These are phyloP conservation scores for Aspergillus bombycis DNA, from an alignment of 2,329 filamentous ascomycete genomes.

Conservation along the genomic window DNA sequence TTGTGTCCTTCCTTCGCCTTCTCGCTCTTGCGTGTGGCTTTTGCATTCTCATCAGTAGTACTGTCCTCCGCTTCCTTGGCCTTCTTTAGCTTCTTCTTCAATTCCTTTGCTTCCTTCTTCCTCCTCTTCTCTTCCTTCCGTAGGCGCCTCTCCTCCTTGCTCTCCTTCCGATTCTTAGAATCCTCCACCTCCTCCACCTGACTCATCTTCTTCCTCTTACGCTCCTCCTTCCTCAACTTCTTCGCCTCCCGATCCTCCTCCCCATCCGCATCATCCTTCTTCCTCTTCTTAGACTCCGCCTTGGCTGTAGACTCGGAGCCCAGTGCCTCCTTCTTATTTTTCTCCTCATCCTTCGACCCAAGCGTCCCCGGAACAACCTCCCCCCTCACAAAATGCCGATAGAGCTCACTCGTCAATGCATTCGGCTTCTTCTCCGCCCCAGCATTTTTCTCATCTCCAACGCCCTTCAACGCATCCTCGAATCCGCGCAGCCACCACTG, in stretches of 20 bases:
- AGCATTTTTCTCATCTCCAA: conserved; percentile 63
- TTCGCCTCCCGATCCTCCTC: conserved; percentile 36
- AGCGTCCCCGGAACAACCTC: conserved; percentile 73
- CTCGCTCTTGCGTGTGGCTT: conserved; percentile 23
- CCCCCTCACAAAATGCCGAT: conserved; percentile 82
- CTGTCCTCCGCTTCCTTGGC: conserved; percentile 30
- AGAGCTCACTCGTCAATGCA: conserved; percentile 61
- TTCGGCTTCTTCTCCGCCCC: conserved; percentile 56
- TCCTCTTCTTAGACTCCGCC: conserved; percentile 28
- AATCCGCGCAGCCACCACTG: conserved; percentile 98
- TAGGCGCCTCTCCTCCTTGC: conserved; percentile 30
- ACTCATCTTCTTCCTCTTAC: conserved; percentile 18
- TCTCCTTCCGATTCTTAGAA: conserved; percentile 24
- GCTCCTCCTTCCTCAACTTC: conserved; percentile 31
- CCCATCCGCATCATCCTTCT: conserved; percentile 41
- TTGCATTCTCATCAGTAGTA: conserved; percentile 9
- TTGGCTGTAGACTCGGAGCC: conserved; percentile 13
- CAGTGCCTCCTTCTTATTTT: conserved; percentile 13
- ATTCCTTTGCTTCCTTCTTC: conserved; percentile 20
- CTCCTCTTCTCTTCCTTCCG: conserved; percentile 30
- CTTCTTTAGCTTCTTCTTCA: conserved; percentile 21
- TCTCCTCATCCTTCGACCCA: conserved; percentile 11
- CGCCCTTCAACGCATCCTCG: conserved; percentile 81
- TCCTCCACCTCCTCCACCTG: conserved; percentile 18
- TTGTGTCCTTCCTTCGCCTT: conserved; percentile 21